Base-by-base conservation (phyloP, 306 rosid genomes). In the Citrullus colocynthis region DNA sequence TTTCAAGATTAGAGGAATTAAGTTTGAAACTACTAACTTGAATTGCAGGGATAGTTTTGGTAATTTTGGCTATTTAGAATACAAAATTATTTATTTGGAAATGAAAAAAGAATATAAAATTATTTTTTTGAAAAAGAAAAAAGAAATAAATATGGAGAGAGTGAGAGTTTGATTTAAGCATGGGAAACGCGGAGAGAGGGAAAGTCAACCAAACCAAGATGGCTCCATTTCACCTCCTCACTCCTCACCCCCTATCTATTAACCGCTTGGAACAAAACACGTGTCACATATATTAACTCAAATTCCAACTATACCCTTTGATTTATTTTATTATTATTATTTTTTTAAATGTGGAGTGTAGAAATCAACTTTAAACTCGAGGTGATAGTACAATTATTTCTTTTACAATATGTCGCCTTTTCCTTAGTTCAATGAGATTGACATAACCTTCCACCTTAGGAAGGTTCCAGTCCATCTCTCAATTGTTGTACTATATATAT, bases 111-210 rank as follows among this genome's bases (percentile, higher is more conserved):
- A 24, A 24, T 24, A 24, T 24, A 24, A 24, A 24, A 1, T 24
- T 24, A 24, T 24, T 24, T 44, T 44, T 56, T 59, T 24, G 0
- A 13, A 14, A 11, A 18, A 64, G 0, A 34, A 61, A 61, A 61
- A 6, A 15, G 16, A 7, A 17, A 45, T 4, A 24, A 24, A 73
- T 21, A 20, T 52, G 55, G 75, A 17, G 39, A 17, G 39, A 24
- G 49, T 49, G 78, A 13, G 78, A 55, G 78, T 75, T 55, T 36
- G 65, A 75, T 69, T 69, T 42, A 69, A 69, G 75, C 12, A 69
- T 20, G 3, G 57, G 66, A 36, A 74, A 75, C 52, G 24, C 64
- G 34, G 48, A 18, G 65, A 56, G 51, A 74, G 36, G 18, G 64
- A 55, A 21, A 58, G 78, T 75, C 78, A 75, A 75, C 66, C 62